A percentile compares a stretch with the other conserved stretches of the same genome.
Conservation (phyloP, 176 grass and related monocot species). For the Secale cereale region DNA sequence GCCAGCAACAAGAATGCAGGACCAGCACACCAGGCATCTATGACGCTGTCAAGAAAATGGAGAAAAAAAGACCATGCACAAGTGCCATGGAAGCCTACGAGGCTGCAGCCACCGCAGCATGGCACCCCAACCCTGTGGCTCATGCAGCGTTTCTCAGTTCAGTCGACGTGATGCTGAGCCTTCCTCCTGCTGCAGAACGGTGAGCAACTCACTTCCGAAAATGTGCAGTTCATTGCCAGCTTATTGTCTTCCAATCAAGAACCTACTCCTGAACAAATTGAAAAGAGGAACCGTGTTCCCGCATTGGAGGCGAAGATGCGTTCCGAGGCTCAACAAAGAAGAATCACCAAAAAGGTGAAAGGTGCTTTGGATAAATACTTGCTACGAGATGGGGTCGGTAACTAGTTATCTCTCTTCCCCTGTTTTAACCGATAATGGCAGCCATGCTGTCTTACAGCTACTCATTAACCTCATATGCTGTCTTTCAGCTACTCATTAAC, state of each 20-base stretch:
- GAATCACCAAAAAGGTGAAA: not conserved
- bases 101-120: not conserved
- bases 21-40: not conserved
- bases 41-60: not conserved
- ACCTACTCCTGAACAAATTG: not conserved
- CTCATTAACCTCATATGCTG: not conserved
- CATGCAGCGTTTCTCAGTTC: not conserved
- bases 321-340: not conserved
- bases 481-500: not conserved
- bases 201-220: not conserved
- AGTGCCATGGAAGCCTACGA: not conserved
- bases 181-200: not conserved
- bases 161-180: not conserved
- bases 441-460: not conserved
- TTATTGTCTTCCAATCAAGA: not conserved
- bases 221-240: not conserved
- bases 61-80: not conserved
- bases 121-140: not conserved
- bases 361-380: not conserved
- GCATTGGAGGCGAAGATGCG: not conserved
- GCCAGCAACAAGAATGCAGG: not conserved
- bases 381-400: not conserved
- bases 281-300: not conserved
- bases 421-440: not conserved
- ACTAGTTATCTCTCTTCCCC: not conserved